Conservation (phyloP, 176 grass and related monocot genomes). For the Rhynchospora tenuis region DNA sequence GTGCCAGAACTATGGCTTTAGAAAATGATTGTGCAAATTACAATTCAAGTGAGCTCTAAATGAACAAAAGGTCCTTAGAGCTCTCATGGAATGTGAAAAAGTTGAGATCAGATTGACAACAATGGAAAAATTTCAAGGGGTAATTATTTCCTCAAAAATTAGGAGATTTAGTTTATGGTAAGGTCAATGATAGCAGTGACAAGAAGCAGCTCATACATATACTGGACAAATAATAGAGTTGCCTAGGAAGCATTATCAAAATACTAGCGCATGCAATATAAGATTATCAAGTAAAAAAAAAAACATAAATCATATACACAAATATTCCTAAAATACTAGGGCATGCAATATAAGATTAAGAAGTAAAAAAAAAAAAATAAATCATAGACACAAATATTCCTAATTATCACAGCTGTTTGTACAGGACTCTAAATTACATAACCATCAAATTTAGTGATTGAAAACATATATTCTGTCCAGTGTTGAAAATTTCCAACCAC, state of each 20-base stretch:
- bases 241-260: not conserved
- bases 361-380: not conserved
- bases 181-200: not conserved
- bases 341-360: not conserved
- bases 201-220: not conserved
- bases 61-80: not conserved
- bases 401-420: not conserved
- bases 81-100: not conserved
- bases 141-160: not conserved
- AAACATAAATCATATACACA: not conserved
- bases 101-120: not conserved
- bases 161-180: not conserved
- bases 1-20: not conserved
- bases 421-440: not conserved
- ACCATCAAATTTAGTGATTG: not conserved
- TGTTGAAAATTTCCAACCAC: not conserved
- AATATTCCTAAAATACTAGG: not conserved
- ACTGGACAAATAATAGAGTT: not conserved
- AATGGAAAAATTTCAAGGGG: not conserved
- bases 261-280: not conserved
- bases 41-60: not conserved
- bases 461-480: not conserved
- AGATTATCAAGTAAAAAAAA: not conserved
- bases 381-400: not conserved
- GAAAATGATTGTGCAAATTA: not conserved